A percentile compares a stretch with the other conserved stretches of the same genome.
phyloP scores from a whole-genome alignment of 345 rosid genomes.

The Citrus glauca region DNA sequence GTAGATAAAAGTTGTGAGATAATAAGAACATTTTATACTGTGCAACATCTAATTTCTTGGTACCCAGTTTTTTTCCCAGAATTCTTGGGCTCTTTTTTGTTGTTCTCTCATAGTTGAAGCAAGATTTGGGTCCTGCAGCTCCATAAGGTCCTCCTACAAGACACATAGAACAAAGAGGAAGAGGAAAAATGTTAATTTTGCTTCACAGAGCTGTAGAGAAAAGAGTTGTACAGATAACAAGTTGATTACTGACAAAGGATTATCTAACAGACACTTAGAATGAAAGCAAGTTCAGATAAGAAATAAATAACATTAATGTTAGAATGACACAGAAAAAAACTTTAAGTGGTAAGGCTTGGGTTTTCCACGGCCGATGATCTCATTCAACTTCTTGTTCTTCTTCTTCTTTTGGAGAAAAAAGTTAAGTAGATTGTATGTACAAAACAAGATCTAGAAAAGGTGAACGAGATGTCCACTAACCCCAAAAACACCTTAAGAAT shows the following conservation, averaged over 20 bases:
- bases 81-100: constrained; percentile 60
- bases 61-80: constrained; percentile 97
- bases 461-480: too few species aligned
- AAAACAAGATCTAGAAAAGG: too few species aligned
- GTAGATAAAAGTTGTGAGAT: not conserved
- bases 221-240: not conserved
- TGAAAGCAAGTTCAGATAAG: not conserved
- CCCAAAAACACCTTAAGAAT: too few species aligned
- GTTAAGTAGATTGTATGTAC: too few species aligned
- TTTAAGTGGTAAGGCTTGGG: not conserved
- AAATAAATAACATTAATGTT: not conserved
- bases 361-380: not conserved
- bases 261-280: not conserved
- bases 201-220: not conserved
- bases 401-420: too few species aligned
- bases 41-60: constrained; percentile 1
- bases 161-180: constrained; percentile 7
- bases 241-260: not conserved
- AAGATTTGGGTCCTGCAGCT: constrained; percentile 84
- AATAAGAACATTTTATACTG: constrained; percentile 5
- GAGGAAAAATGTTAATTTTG: not conserved
- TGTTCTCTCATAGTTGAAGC: constrained; percentile 72
- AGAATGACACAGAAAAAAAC: not conserved
- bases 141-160: constrained; percentile 66
- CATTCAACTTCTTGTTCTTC: not conserved